Conservation (phyloP, 2,329 filamentous ascomycete genomes). For the Ceratocystis papillata region DNA sequence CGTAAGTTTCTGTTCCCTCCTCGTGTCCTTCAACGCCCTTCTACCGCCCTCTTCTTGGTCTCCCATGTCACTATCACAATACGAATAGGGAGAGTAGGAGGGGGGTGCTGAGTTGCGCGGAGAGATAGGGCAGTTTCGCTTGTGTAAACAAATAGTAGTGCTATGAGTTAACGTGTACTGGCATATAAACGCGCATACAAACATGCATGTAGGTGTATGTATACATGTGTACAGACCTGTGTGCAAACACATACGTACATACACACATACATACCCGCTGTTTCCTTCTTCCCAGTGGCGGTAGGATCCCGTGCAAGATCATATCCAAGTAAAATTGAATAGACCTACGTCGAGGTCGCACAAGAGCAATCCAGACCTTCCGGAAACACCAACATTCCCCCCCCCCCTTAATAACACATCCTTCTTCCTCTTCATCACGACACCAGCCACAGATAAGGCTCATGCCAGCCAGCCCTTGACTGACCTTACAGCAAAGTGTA, state of each 20-base stretch:
- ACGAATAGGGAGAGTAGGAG: too few species aligned
- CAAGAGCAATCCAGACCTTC: not conserved
- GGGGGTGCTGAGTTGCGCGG: too few species aligned
- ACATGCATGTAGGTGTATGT: not conserved
- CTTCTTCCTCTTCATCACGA: not conserved
- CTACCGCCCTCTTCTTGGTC: too few species aligned
- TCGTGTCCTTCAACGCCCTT: too few species aligned
- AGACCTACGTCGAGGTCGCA: not conserved
- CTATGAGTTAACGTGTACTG: not conserved
- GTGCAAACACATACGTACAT: not conserved
- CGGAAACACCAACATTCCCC: not conserved
- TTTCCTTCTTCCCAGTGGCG: not conserved
- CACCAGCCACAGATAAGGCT: not conserved
- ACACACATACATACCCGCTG: not conserved
- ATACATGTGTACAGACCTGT: not conserved
- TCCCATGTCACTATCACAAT: too few species aligned
- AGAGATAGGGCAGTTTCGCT: too few species aligned
- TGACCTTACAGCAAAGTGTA: slow-evolving; percentile 49
- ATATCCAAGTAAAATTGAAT: not conserved
- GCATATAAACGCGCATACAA: not conserved
- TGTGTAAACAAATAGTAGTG: not conserved
- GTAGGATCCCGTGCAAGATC: slow-evolving; percentile 8
- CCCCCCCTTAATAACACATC: not conserved
- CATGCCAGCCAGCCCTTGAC: not conserved
- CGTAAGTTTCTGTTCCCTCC: not conserved